Base-by-base conservation (phyloP, 768 basidiomycete species). In the Ramaria sp. region DNA sequence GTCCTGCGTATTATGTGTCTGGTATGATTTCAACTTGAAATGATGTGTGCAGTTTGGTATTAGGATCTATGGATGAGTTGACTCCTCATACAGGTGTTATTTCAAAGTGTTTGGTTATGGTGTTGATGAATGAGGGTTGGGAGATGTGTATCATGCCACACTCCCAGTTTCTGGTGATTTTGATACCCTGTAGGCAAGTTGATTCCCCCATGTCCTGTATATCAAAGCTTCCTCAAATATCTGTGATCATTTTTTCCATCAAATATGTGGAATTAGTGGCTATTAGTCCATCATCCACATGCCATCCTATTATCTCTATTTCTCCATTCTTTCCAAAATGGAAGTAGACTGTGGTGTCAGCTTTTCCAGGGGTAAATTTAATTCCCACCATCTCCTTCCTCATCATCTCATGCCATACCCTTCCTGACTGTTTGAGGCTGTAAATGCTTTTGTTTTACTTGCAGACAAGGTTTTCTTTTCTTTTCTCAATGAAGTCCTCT, bases 61-160 rank as follows among this genome's bases (percentile, higher is more conserved):
- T 57, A 3, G 57, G 41, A n/a, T 60, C 63, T 9, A 66, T 45
- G 0, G 64, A 64, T 0, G 56, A 61, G 2, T 43, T 37, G 0
- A 61, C 45, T 2, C 64, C 38, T 8, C 60, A 51, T 41, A 56
- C 57, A 16, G 59, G 36, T 7, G 5, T 7, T 37, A 65, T 57
- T 1, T 61, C 57, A 30, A 59, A 54, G 3, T 44, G 5, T 28
- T 58, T 18, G 5, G 65, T 37, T 0, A 65, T 49, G 1, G 39
- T 55, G n/a, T 6, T 10, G 45, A 55, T 55, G 38, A 45, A 57
- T 6, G 41, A 7, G 18, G 16, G 42, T 34, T 57, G 57, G 3
- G 32, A 38, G 3, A 57, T 22, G 3, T 25, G 18, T 6, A 57
- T 41, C 1, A 52, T 55, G 9, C 30, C 1, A 20, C 15, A 3